Conservation (phyloP, 345 rosid genomes). For the Pugionium cornutum region DNA sequence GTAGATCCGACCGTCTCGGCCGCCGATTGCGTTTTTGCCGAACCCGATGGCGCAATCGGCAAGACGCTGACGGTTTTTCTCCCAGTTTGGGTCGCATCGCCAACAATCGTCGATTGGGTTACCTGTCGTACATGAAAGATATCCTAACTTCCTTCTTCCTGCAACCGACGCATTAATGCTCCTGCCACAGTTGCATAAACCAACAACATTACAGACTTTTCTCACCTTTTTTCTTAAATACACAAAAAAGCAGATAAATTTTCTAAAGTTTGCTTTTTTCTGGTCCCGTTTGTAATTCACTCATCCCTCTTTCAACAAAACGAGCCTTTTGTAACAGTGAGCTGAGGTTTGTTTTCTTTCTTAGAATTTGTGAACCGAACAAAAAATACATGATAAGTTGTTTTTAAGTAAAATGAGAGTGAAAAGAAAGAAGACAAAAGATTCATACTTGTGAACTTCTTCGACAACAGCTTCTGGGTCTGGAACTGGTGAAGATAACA, state of each 20-base stretch:
- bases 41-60: constrained; percentile 83
- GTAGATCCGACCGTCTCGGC: constrained; percentile 71
- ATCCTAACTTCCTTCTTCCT: constrained; percentile 64
- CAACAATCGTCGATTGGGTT: constrained; percentile 87
- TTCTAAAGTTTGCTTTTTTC: constrained; percentile 7
- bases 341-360: not conserved
- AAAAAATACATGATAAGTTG: not conserved
- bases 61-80: constrained; percentile 59
- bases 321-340: not conserved
- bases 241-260: constrained; percentile 11
- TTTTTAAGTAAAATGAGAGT: not conserved
- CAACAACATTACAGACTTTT: constrained; percentile 2
- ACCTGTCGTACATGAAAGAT: constrained; percentile 68
- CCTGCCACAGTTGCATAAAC: constrained; percentile 37
- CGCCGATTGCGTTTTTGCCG: constrained; percentile 78
- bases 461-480: constrained; percentile 62
- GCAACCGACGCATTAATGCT: constrained; percentile 56
- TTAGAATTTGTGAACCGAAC: not conserved
- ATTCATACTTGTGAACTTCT: constrained; percentile 63
- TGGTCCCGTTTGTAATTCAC: not conserved
- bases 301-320: not conserved
- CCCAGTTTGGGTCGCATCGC: constrained; percentile 88
- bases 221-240: not conserved
- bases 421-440: not conserved
- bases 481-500: constrained; percentile 57